These are phyloP conservation scores for Acacia confusa DNA, from an alignment of 306 rosid genomes.

Conservation along the genomic window DNA sequence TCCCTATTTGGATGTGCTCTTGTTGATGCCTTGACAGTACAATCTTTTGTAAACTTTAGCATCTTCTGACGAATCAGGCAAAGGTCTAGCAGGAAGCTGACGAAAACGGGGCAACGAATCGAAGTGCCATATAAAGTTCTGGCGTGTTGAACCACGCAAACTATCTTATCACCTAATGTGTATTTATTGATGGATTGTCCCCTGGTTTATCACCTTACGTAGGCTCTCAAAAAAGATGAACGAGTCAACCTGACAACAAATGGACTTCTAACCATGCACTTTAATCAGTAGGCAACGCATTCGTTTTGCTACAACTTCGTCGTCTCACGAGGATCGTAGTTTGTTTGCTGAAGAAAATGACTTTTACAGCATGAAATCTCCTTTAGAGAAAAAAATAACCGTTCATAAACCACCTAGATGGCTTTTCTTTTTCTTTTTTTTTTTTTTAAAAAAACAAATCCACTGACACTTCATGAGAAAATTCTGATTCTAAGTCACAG, in stretches of 20 bases:
- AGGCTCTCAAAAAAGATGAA: not conserved
- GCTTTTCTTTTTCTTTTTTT: not conserved
- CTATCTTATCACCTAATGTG: not conserved
- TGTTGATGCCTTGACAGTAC: no score
- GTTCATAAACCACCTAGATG: not conserved
- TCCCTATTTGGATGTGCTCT: not conserved
- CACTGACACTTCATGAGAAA: not conserved
- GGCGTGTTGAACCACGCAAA: not conserved
- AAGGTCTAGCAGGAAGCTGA: not conserved
- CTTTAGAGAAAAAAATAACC: not conserved
- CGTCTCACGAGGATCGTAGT: not conserved
- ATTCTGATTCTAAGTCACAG: not conserved
- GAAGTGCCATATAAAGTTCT: not conserved
- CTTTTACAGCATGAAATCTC: not conserved
- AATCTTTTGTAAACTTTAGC: no score
- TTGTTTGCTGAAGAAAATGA: not conserved
- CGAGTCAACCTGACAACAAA: slow-evolving; percentile 3
- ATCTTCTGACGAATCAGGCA: not conserved
- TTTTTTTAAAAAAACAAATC: not conserved
- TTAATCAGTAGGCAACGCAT: slow-evolving; percentile 14
- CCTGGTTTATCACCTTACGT: not conserved
- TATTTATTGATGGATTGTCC: not conserved
- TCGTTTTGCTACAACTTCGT: not conserved
- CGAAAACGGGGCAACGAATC: not conserved
- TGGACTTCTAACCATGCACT: slow-evolving; percentile 23